phyloP scores from a whole-genome alignment of 495 filamentous ascomycete genomes.

The Xylaria flabelliformis region DNA sequence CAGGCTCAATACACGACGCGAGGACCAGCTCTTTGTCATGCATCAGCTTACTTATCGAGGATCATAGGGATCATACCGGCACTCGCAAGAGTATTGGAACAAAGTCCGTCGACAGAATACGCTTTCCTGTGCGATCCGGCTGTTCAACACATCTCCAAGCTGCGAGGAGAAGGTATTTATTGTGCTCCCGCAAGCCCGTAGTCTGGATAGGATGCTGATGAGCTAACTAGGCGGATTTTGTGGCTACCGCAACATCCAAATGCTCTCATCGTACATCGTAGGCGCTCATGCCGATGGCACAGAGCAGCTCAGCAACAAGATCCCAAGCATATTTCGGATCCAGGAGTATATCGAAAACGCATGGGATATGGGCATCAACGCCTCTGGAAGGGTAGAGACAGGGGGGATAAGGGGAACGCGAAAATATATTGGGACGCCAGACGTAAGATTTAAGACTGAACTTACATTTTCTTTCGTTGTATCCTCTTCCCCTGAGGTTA shows the following conservation, averaged over 20 bases:
- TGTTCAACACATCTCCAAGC: constrained; percentile 81
- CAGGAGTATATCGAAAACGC: constrained; percentile 90
- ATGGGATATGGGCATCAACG: constrained; percentile 87
- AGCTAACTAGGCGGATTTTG: constrained; percentile 78
- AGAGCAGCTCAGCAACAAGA: constrained; percentile 61
- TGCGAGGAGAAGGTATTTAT: constrained; percentile 66
- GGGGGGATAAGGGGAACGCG: constrained; percentile 86
- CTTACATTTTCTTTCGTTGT: background rate
- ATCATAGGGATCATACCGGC: constrained; percentile 73
- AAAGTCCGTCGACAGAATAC: constrained; percentile 65
- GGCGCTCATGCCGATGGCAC: constrained; percentile 61
- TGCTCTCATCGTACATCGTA: constrained; percentile 82
- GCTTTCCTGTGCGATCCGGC: constrained; percentile 82
- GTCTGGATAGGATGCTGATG: background rate
- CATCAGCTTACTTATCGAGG: constrained; percentile 32
- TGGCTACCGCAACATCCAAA: constrained; percentile 97
- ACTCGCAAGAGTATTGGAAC: constrained; percentile 72
- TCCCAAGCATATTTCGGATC: constrained; percentile 82
- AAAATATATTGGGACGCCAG: constrained; percentile 95
- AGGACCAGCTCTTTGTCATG: background rate
- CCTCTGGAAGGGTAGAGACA: constrained; percentile 75
- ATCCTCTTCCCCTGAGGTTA: background rate
- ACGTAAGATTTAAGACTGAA: constrained; percentile 60
- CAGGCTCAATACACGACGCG: background rate
- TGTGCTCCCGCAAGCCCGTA: background rate